phyloP scores from a whole-genome alignment of 1,284 basidiomycete genomes.

The Malassezia caprae region DNA sequence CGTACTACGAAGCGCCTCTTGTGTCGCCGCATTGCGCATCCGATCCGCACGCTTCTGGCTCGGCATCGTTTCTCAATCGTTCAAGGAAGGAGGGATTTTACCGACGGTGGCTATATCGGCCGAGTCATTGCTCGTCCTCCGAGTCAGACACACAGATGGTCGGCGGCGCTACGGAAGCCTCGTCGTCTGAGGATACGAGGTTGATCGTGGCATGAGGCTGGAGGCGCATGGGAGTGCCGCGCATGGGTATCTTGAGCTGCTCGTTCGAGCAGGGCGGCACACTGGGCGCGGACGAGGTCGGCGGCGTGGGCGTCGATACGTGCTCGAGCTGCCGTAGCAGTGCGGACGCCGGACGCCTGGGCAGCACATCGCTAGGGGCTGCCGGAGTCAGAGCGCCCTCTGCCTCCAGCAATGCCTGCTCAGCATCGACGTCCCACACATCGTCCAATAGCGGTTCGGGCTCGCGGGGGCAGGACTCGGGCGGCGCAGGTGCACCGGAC shows the following conservation, averaged over 20 bases:
- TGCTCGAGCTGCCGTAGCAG: constrained; percentile 6
- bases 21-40: constrained; percentile 21
- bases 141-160: background rate
- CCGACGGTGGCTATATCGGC: background rate
- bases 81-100: background rate
- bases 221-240: background rate
- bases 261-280: background rate
- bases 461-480: background rate
- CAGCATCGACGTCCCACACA: constrained; percentile 12
- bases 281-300: background rate
- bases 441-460: background rate
- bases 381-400: background rate
- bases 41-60: constrained; percentile 17
- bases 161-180: background rate
- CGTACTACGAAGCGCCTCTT: constrained; percentile 19
- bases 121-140: background rate
- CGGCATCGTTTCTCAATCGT: constrained; percentile 8
- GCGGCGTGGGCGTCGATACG: background rate
- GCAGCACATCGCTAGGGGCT: background rate
- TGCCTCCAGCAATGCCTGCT: constrained; percentile 9
- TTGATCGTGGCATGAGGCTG: background rate
- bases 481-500: background rate
- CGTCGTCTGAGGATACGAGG: background rate
- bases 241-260: constrained; percentile 3
- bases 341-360: background rate